Percentiles rank a stretch among this genome's conserved stretches.
phyloP scores from a whole-genome alignment of 139 green algal species.

The Protoeuglena noctilucae region DNA sequence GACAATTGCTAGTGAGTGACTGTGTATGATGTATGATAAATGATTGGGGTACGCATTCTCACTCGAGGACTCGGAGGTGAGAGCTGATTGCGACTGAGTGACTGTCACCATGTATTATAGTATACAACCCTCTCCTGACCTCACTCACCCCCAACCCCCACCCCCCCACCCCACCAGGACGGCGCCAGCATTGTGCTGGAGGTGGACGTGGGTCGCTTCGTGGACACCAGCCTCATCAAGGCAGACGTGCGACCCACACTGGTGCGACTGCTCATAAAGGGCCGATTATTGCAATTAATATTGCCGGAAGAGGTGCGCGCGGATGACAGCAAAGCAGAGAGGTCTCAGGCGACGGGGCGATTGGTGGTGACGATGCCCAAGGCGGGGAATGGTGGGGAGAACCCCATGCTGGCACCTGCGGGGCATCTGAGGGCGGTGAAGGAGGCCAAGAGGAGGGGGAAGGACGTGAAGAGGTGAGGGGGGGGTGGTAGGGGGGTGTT shows the following conservation, averaged over 20 bases:
- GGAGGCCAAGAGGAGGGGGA: too few relatives aligned
- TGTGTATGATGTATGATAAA: too few relatives aligned
- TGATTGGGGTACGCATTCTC: constrained; percentile 13
- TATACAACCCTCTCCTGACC: too few relatives aligned
- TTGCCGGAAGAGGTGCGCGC: constrained; percentile 53
- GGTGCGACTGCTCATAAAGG: constrained; percentile 68
- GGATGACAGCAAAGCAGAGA: constrained; percentile 36
- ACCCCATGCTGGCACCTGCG: too few relatives aligned
- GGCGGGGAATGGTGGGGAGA: too few relatives aligned
- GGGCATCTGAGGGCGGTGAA: too few relatives aligned
- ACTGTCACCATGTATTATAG: too few relatives aligned
- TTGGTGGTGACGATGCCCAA: constrained; percentile 66
- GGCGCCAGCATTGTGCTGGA: constrained; percentile 36
- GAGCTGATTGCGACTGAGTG: background rate
- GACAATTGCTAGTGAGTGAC: background rate
- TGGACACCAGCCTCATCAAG: constrained; percentile 62
- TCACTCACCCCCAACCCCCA: too few relatives aligned
- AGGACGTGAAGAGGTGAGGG: too few relatives aligned
- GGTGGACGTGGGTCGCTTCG: constrained; percentile 50
- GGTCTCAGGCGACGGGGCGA: constrained; percentile 32
- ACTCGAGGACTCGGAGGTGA: constrained; percentile 8
- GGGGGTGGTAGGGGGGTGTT: too few relatives aligned
- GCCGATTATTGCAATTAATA: constrained; percentile 61
- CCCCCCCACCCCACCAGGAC: too few relatives aligned
- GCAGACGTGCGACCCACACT: constrained; percentile 59